Evolutionary conservation across 2,329 filamentous ascomycete genomes (phyloP).

Genomic region (Aspergillus vadensis): DNA sequence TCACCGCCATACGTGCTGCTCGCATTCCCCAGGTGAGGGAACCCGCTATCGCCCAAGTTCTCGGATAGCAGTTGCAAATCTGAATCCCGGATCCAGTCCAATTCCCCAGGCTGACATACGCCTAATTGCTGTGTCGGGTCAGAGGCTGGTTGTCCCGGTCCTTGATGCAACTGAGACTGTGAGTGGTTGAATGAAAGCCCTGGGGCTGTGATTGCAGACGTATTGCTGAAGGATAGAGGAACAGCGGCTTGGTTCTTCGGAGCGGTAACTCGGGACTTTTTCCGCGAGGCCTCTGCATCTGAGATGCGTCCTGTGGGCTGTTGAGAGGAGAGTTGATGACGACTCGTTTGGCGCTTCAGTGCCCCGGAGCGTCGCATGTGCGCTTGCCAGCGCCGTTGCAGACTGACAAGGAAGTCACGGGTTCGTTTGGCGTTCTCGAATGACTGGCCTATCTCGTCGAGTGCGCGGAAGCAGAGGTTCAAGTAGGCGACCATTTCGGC

Average conservation of each 20-base stretch:
- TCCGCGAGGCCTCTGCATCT: constrained; percentile 22
- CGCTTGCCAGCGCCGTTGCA: constrained; percentile 39
- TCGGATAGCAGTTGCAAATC: constrained; percentile 31
- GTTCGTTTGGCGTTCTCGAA: constrained; percentile 45
- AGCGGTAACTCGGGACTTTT: constrained; percentile 26
- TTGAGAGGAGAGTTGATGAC: constrained; percentile 20
- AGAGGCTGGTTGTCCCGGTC: not conserved
- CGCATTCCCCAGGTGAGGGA: constrained; percentile 22
- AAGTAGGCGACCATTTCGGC: constrained; percentile 37
- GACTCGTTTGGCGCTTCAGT: constrained; percentile 35
- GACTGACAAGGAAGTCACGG: constrained; percentile 37
- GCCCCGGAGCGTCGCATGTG: constrained; percentile 8
- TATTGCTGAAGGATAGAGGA: constrained; percentile 5
- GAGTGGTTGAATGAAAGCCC: not conserved
- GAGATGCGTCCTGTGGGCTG: constrained; percentile 11
- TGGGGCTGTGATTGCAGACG: not conserved
- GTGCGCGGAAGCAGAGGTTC: constrained; percentile 44
- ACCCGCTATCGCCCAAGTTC: constrained; percentile 17
- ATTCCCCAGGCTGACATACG: constrained; percentile 22
- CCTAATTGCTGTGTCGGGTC: constrained; percentile 16
- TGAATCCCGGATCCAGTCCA: constrained; percentile 34
- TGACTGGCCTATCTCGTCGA: constrained; percentile 43
- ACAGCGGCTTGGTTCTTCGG: constrained; percentile 2
- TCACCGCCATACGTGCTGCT: constrained; percentile 14
- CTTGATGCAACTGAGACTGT: constrained; percentile 8